Evolutionary conservation across 345 rosid genomes (phyloP).

Genomic region (Camelina neglecta): DNA sequence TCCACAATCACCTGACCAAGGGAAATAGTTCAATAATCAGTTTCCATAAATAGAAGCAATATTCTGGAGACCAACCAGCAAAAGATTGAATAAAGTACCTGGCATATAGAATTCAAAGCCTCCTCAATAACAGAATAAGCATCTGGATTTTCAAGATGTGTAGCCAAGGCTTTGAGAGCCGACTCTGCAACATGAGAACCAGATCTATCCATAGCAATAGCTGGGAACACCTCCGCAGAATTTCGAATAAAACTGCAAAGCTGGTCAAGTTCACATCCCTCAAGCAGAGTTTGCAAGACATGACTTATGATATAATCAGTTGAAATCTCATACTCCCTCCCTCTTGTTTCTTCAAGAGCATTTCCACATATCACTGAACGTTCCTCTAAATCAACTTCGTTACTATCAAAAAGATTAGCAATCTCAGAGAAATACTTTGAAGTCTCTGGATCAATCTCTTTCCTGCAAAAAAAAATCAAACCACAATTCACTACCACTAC

Average conservation of each 20-base stretch:
- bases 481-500: conserved; percentile 1
- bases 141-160: conserved; percentile 74
- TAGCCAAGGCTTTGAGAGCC: conserved; percentile 78
- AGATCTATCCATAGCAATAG: conserved; percentile 88
- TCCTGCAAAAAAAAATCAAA: conserved; percentile 52
- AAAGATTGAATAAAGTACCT: conserved; percentile 54
- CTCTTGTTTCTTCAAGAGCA: conserved; percentile 87
- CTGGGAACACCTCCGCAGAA: conserved; percentile 67
- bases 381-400: conserved; percentile 76
- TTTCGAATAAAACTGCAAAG: conserved; percentile 79
- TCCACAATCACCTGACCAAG: conserved; percentile 63
- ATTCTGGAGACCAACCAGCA: conserved; percentile 9
- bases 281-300: conserved; percentile 79
- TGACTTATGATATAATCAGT: conserved; percentile 93
- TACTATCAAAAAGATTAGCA: conserved; percentile 79
- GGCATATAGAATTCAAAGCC: conserved; percentile 66
- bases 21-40: conserved; percentile 9
- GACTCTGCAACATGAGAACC: conserved; percentile 98
- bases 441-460: conserved; percentile 85
- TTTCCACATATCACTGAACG: conserved; percentile 69
- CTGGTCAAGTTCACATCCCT: conserved; percentile 82
- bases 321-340: conserved; percentile 82
- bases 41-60: conserved; percentile 7
- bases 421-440: conserved; percentile 81
- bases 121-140: conserved; percentile 69